These are phyloP conservation scores for Coix lacrymajobi DNA, from an alignment of 176 grass and related monocot genomes.

Conservation along the genomic window DNA sequence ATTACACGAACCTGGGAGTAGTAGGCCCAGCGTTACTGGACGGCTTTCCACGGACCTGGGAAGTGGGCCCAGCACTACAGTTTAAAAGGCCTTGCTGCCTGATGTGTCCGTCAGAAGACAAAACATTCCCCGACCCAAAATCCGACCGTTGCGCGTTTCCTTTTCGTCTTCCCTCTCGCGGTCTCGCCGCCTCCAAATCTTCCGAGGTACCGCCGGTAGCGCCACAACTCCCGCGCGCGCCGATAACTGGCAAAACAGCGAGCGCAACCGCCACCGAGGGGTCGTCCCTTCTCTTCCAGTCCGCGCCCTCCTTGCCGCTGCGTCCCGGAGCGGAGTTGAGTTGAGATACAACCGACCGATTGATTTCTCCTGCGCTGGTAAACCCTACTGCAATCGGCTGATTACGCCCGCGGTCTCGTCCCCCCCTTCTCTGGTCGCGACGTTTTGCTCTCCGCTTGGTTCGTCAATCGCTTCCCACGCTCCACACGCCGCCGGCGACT, in stretches of 20 bases:
- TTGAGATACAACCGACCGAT: not conserved
- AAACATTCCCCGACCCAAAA: not conserved
- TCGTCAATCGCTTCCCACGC: too few relatives aligned
- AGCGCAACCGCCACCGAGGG: not conserved
- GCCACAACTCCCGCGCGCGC: not conserved
- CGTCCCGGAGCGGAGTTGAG: not conserved
- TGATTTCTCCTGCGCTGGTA: not conserved
- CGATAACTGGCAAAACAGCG: not conserved
- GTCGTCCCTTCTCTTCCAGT: not conserved
- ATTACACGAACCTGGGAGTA: too few relatives aligned
- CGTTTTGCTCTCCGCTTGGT: not conserved
- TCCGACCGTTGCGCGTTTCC: conserved; percentile 35
- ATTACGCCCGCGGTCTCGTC: too few relatives aligned
- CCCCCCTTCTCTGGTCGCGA: not conserved
- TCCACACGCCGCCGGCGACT: too few relatives aligned
- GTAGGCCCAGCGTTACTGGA: too few relatives aligned
- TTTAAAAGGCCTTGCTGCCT: not conserved
- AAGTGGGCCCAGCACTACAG: not conserved
- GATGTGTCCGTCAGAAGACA: not conserved
- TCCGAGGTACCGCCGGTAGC: not conserved
- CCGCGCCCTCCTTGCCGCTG: not conserved
- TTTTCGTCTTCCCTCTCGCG: not conserved
- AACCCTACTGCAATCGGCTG: too few relatives aligned
- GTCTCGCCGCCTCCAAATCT: not conserved
- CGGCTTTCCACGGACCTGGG: not conserved